Percentiles rank a stretch among this genome's conserved stretches.
phyloP scores from a whole-genome alignment of 2,329 filamentous ascomycete species.

The Botrytis fragariae region DNA sequence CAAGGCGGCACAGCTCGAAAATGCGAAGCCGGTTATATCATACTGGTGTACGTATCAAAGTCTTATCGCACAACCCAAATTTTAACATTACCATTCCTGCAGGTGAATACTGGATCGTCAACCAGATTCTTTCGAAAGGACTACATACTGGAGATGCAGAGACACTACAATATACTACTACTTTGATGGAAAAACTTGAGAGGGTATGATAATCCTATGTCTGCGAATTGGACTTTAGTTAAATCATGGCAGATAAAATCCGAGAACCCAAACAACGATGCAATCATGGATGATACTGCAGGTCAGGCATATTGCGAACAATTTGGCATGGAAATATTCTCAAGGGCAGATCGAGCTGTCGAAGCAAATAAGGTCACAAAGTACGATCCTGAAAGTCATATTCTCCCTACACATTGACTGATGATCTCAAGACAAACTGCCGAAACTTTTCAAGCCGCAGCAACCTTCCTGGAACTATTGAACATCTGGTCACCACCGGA shows the following conservation, averaged over 20 bases:
- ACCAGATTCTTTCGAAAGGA: conserved; percentile 79
- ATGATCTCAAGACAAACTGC: conserved; percentile 62
- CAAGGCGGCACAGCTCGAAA: conserved; percentile 80
- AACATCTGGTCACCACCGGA: conserved; percentile 80
- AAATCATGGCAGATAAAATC: conserved; percentile 57
- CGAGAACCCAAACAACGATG: conserved; percentile 73
- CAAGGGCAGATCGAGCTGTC: conserved; percentile 78
- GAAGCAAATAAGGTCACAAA: conserved; percentile 79
- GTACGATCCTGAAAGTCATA: conserved; percentile 54
- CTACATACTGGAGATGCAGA: conserved; percentile 79
- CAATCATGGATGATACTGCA: conserved; percentile 78
- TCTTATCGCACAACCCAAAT: neutral
- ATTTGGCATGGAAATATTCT: conserved; percentile 86
- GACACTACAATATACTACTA: conserved; percentile 74
- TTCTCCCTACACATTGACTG: neutral
- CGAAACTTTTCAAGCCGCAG: conserved; percentile 88
- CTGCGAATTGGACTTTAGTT: neutral
- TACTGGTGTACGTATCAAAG: conserved; percentile 78
- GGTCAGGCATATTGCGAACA: conserved; percentile 92
- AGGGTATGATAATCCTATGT: conserved; percentile 47
- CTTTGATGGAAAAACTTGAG: conserved; percentile 89
- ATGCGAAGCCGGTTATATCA: conserved; percentile 79
- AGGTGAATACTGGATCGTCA: conserved; percentile 91
- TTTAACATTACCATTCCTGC: conserved; percentile 32
- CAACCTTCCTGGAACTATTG: conserved; percentile 86